A percentile compares a stretch with the other conserved stretches of the same genome.
Conservation (phyloP, 2,329 filamentous ascomycete genomes). For the Neopestalotiopsis sp. region DNA sequence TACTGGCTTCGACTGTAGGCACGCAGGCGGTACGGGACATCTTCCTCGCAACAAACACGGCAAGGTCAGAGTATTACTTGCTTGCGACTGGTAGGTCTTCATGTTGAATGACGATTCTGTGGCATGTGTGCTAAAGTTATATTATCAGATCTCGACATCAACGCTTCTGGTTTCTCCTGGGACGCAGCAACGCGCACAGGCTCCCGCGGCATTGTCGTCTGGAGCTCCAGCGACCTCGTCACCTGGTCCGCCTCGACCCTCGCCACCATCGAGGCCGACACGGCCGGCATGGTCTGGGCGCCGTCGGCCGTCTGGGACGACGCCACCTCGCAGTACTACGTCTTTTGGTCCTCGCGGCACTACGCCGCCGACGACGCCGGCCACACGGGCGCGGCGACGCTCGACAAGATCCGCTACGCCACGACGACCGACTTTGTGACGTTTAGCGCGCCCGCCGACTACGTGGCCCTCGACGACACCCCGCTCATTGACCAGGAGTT, state of each 20-base stretch:
- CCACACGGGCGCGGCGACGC: constrained; percentile 48
- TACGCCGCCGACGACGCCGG: constrained; percentile 48
- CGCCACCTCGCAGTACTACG: constrained; percentile 44
- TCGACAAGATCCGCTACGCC: constrained; percentile 53
- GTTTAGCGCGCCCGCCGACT: constrained; percentile 51
- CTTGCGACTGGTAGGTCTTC: constrained; percentile 40
- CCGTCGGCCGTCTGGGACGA: constrained; percentile 44
- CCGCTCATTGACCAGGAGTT: constrained; percentile 57
- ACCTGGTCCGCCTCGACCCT: constrained; percentile 38
- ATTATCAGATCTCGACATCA: constrained; percentile 43
- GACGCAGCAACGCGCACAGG: constrained; percentile 40
- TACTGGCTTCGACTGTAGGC: constrained; percentile 40
- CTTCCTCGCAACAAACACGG: constrained; percentile 39
- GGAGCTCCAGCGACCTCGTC: constrained; percentile 41
- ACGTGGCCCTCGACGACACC: constrained; percentile 45
- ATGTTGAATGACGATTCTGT: background rate
- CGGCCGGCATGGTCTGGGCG: constrained; percentile 45
- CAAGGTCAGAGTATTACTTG: constrained; percentile 40
- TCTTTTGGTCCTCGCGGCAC: constrained; percentile 54
- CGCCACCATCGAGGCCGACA: constrained; percentile 37
- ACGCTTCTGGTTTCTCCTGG: constrained; percentile 41
- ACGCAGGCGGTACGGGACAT: constrained; percentile 42
- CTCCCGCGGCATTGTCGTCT: constrained; percentile 42
- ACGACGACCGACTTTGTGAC: constrained; percentile 56
- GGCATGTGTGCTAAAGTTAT: background rate